Base-by-base conservation (phyloP, 208 protist species). In the Leishmania lainsoni region DNA sequence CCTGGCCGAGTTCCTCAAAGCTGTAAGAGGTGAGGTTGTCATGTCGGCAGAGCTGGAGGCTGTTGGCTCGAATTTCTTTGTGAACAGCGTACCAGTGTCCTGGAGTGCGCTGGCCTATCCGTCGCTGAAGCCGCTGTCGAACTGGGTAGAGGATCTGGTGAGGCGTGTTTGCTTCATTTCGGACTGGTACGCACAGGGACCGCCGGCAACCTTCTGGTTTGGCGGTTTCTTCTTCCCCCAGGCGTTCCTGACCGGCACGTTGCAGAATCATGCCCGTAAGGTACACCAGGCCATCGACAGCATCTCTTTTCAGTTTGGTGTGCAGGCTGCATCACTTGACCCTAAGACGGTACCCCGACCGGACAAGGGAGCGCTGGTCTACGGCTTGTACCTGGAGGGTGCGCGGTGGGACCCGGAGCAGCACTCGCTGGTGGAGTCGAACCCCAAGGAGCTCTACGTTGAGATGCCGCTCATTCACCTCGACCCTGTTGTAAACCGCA, bases 201-300 rank as follows among this genome's bases (percentile, higher is more conserved):
- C 87, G 9, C 98, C 99, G 42, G 81, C 68, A 14, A 87, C 91
- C 45, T 99, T 98, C 84, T 99, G 98, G 97, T 97, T 99, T 51
- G 98, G 97, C 22, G 97, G 97, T 74, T 99, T 99, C 90, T 99
- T 99, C 93, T 99, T 99, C 90, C 98, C 99, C 20, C 98, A 99
- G 87, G 95, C 97, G 0, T 99, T 99, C 89, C 90, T 99, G 63
- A 99, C 98, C 1, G 98, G 97, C 59, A 98, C 93, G 29, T 87
- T 99, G 84, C 98, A 99, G 90, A 99, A 99, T 89, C 99, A 98
- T 86, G 98, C 99, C 6, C 93, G 99, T 17, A 91, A 96, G 82
- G 82, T 95, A 54, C 85, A 97, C 52, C 92, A 99, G 51, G 96
- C 98, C 10, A 99, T 99, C 77, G 98, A 99, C 87, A 98, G 95